A percentile compares a stretch with the other conserved stretches of the same genome.
These are phyloP conservation scores for Lotus japonicus DNA, from an alignment of 306 rosid species.

Conservation along the genomic window DNA sequence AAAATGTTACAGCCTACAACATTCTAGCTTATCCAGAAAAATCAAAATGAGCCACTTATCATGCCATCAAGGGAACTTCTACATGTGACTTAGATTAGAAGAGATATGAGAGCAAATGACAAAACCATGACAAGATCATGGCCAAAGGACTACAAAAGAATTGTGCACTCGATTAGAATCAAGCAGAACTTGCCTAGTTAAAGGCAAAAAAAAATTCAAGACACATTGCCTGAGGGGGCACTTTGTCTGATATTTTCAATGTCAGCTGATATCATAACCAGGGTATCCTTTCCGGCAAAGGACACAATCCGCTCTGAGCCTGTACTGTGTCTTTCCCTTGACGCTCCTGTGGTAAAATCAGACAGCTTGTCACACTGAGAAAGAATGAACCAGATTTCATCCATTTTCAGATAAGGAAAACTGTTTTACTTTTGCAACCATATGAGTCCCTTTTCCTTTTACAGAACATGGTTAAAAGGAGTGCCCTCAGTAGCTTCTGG, in stretches of 20 bases:
- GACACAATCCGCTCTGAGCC: slow-evolving; percentile 30
- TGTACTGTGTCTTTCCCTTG: slow-evolving; percentile 27
- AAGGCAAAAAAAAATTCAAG: slow-evolving; percentile 18
- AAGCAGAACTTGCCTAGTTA: slow-evolving; percentile 25
- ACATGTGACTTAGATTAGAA: slow-evolving; percentile 29
- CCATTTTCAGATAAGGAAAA: slow-evolving; percentile 28
- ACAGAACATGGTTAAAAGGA: slow-evolving; percentile 43
- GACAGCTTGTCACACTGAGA: slow-evolving; percentile 39
- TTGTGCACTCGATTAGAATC: slow-evolving; percentile 28
- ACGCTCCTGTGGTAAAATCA: slow-evolving; percentile 61
- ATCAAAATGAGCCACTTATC: slow-evolving; percentile 28
- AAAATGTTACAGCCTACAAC: slow-evolving; percentile 30
- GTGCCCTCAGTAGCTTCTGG: slow-evolving; percentile 89
- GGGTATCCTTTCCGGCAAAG: slow-evolving; percentile 26
- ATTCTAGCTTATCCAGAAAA: slow-evolving; percentile 18
- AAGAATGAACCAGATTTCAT: slow-evolving; percentile 37
- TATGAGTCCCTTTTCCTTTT: slow-evolving; percentile 29
- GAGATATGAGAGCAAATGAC: slow-evolving; percentile 12
- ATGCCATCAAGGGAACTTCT: slow-evolving; percentile 26
- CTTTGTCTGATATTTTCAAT: slow-evolving; percentile 16
- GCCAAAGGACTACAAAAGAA: slow-evolving; percentile 28
- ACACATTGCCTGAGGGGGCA: slow-evolving; percentile 23
- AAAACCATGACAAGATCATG: slow-evolving; percentile 20
- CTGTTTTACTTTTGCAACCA: slow-evolving; percentile 27
- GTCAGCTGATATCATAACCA: slow-evolving; percentile 17